These are phyloP conservation scores for Strobilomyces confusus DNA, from an alignment of 768 basidiomycete genomes.

Conservation along the genomic window DNA sequence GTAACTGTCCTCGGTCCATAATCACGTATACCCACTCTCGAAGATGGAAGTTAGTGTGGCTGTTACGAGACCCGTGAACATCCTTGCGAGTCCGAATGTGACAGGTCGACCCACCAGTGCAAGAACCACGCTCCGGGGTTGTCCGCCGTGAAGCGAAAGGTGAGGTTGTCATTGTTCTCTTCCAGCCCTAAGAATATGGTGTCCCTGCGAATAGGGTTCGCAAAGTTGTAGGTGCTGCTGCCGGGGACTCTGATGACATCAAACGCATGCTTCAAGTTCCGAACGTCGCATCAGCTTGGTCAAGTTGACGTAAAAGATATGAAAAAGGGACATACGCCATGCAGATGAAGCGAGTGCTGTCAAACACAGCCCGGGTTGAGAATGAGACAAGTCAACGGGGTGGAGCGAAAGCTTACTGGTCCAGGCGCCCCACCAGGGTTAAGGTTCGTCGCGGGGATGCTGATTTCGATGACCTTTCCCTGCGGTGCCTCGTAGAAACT, in stretches of 20 bases:
- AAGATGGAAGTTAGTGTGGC: slow-evolving; percentile 24
- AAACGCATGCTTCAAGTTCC: slow-evolving; percentile 34
- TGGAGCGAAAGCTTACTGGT: slow-evolving; percentile 11
- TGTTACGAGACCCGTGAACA: not conserved
- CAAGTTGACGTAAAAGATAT: not conserved
- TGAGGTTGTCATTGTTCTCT: slow-evolving; percentile 36
- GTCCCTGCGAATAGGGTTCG: slow-evolving; percentile 46
- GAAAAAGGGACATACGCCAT: slow-evolving; percentile 35
- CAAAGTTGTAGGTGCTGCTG: slow-evolving; percentile 37
- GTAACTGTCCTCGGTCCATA: not conserved
- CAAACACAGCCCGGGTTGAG: not conserved
- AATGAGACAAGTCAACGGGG: not conserved
- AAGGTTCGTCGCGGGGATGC: slow-evolving; percentile 25
- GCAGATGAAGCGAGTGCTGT: slow-evolving; percentile 41
- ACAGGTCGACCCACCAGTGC: slow-evolving; percentile 19
- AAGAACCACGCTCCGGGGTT: slow-evolving; percentile 40
- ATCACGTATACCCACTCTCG: slow-evolving; percentile 9
- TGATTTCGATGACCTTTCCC: slow-evolving; percentile 45
- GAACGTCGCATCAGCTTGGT: not conserved
- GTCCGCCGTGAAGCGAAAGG: slow-evolving; percentile 58
- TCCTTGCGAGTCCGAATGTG: not conserved
- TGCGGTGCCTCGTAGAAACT: slow-evolving; percentile 38
- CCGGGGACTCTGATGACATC: slow-evolving; percentile 34
- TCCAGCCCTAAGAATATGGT: slow-evolving; percentile 32
- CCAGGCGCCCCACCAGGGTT: slow-evolving; percentile 4